Base-by-base conservation (phyloP, 805 yeast species). In the Yarrowia sp. region DNA sequence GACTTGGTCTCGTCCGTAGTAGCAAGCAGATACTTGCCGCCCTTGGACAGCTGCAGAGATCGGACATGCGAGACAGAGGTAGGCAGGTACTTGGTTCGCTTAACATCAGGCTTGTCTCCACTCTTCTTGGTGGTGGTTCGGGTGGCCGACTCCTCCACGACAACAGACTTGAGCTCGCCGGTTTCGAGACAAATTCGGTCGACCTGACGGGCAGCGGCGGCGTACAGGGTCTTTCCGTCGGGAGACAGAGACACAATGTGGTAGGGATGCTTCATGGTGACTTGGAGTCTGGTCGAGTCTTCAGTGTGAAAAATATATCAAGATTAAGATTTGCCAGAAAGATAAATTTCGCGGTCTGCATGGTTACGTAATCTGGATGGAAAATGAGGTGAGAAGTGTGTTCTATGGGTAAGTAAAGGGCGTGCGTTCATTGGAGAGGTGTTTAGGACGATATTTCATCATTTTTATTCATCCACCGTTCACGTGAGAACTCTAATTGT, bases 1-100 rank as follows among this genome's bases (percentile, higher is more conserved):
- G 96, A 86, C 75, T 93, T 95, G 72, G 89, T 96, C 65, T 87
- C 88, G 72, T 90, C 96, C 2, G 96, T 86, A 48, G 90, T 85
- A 1, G 85, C 88, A 31, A 89, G 79, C 41, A 92, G 73, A 70
- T 80, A 79, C 45, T 79, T 74, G 51, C 85, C 88, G 69, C 82
- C 78, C 28, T 83, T 76, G 8, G 85, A 77, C 61, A 90, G 72
- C 8, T 77, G 75, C 68, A 92, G 74, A 22, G 85, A 81, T 73
- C 96, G 82, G 57, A 92, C 84, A 69, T 87, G 85, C 67, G 69
- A 31, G 64, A 68, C 69, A 45, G 66, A 53, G 17, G 64, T 55
- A 35, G 48, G 57, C 15, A 65, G 58, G 51, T 43, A 58, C 17
- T 58, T 58, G 50, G 64, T 43, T 58, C 64, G 41, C 35, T 58